Percentiles rank a stretch among this genome's conserved stretches.
These are phyloP conservation scores for Brettanomyces anomalus DNA, from an alignment of 805 yeast genomes.

Conservation along the genomic window DNA sequence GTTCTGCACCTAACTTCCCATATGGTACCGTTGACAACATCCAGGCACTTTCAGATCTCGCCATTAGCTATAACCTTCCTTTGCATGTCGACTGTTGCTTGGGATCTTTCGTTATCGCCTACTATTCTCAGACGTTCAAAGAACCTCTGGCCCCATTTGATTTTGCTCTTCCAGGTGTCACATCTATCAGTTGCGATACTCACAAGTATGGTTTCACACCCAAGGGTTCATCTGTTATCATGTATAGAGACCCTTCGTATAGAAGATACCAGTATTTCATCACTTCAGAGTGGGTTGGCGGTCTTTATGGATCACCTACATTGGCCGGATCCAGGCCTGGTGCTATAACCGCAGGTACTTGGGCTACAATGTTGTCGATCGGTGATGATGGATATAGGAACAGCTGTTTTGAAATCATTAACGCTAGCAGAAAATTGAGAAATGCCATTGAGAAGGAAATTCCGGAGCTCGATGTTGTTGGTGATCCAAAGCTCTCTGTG, in stretches of 20 bases:
- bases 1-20: constrained; percentile 96
- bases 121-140: constrained; percentile 29
- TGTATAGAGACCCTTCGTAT: constrained; percentile 67
- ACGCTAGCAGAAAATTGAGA: constrained; percentile 53
- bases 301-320: constrained; percentile 93
- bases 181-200: constrained; percentile 98
- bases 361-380: constrained; percentile 82
- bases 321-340: constrained; percentile 97
- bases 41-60: constrained; percentile 56
- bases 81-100: constrained; percentile 94
- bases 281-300: constrained; percentile 84
- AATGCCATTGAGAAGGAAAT: constrained; percentile 34
- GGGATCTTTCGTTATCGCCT: constrained; percentile 86
- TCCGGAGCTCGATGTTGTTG: constrained; percentile 59
- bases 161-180: constrained; percentile 84
- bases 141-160: constrained; percentile 53
- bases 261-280: constrained; percentile 81
- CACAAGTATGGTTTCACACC: constrained; percentile 99
- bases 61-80: constrained; percentile 63
- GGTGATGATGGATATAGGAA: constrained; percentile 79
- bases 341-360: constrained; percentile 94
- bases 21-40: constrained; percentile 95
- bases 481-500: constrained; percentile 81
- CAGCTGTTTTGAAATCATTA: constrained; percentile 58
- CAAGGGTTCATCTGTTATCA: constrained; percentile 85